phyloP scores from a whole-genome alignment of 2,329 filamentous ascomycete species.

The Nothophaeocryptopus gaeumannii region DNA sequence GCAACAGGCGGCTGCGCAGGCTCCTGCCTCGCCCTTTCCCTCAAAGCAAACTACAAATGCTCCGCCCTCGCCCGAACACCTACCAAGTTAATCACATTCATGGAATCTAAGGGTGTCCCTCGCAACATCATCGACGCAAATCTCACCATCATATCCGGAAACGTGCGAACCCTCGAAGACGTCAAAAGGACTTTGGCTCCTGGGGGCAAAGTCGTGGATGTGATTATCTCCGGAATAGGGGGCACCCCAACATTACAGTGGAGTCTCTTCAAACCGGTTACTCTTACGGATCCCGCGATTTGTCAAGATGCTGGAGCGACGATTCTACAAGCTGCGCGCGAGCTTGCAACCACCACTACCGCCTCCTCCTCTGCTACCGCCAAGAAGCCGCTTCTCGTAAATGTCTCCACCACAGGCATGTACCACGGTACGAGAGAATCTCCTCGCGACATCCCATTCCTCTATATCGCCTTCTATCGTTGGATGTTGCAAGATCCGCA shows the following conservation, averaged over 20 bases:
- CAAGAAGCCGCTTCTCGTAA: constrained; percentile 33
- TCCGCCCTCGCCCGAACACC: constrained; percentile 51
- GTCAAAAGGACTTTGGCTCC: constrained; percentile 40
- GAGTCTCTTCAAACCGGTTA: constrained; percentile 31
- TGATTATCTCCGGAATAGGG: constrained; percentile 51
- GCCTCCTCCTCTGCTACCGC: constrained; percentile 6
- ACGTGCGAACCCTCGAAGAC: constrained; percentile 42
- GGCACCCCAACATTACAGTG: constrained; percentile 30
- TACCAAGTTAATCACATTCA: constrained; percentile 46
- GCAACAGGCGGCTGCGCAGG: constrained; percentile 51
- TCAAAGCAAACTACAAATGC: constrained; percentile 43
- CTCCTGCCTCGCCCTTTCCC: constrained; percentile 40
- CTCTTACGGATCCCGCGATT: constrained; percentile 34
- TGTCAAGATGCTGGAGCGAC: constrained; percentile 35
- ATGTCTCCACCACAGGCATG: constrained; percentile 41
- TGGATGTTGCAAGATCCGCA: constrained; percentile 38
- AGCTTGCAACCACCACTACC: constrained; percentile 8
- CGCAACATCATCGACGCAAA: constrained; percentile 35
- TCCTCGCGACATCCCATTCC: constrained; percentile 38
- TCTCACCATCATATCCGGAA: constrained; percentile 50
- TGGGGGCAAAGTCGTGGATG: constrained; percentile 36
- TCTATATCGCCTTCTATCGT: constrained; percentile 37
- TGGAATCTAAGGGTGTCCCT: constrained; percentile 42
- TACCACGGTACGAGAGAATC: constrained; percentile 12
- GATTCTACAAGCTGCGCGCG: constrained; percentile 33